A percentile compares a stretch with the other conserved stretches of the same genome.
Evolutionary conservation across 345 rosid species (phyloP).

Genomic region (Geranium rotundifolium): DNA sequence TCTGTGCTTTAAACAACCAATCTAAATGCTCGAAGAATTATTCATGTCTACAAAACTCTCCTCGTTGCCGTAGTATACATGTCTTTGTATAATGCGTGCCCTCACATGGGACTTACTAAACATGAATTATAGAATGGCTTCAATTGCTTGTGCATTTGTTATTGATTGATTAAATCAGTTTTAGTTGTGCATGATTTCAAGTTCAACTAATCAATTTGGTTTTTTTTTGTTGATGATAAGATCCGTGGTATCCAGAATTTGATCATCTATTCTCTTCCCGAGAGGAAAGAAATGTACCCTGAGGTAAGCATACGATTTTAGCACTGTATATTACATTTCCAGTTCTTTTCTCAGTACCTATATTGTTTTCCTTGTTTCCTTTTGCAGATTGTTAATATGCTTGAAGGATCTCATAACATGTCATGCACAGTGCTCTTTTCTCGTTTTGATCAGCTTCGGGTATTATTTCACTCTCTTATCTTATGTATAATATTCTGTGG

Average conservation of each 20-base stretch:
- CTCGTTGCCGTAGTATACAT: not conserved
- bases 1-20: no score
- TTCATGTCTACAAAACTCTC: no score
- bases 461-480: constrained; percentile 14
- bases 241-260: constrained; percentile 78
- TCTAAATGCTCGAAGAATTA: no score
- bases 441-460: constrained; percentile 57
- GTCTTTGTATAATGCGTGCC: not conserved
- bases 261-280: constrained; percentile 82
- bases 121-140: not conserved
- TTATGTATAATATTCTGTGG: no score
- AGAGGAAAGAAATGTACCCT: constrained; percentile 86
- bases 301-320: constrained; percentile 39
- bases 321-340: constrained; percentile 3
- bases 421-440: constrained; percentile 74
- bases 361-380: not conserved
- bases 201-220: not conserved
- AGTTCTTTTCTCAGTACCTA: not conserved
- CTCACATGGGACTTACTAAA: not conserved
- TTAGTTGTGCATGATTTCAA: not conserved
- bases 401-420: constrained; percentile 60
- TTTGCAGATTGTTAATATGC: constrained; percentile 76
- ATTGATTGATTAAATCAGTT: constrained; percentile 6
- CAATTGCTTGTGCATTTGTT: not conserved
- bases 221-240: constrained; percentile 25